phyloP scores from a whole-genome alignment of 257 asterid species.

The Capsicum chinense region DNA sequence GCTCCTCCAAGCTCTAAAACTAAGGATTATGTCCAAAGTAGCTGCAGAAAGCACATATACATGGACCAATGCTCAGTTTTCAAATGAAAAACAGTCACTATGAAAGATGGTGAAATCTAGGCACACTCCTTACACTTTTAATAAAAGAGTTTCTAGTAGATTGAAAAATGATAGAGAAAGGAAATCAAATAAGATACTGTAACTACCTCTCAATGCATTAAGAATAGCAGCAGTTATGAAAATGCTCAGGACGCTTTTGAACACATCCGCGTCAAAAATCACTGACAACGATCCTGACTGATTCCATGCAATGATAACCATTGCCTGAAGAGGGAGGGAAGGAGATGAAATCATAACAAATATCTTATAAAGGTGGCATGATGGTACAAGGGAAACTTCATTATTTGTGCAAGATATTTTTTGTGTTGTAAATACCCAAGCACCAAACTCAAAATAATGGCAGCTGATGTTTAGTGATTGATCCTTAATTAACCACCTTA shows the following conservation, averaged over 20 bases:
- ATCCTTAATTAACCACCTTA: neutral
- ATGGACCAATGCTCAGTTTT: conserved; percentile 16
- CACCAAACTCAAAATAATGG: conserved; percentile 18
- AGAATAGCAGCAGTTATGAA: conserved; percentile 91
- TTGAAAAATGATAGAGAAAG: conserved; percentile 23
- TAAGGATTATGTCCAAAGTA: conserved; percentile 77
- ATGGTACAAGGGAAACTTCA: conserved; percentile 18
- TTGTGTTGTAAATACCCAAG: neutral
- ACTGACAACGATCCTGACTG: conserved; percentile 60
- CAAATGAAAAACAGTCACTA: conserved; percentile 1
- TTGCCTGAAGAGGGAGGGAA: conserved; percentile 60
- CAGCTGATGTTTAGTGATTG: neutral
- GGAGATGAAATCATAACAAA: conserved; percentile 14
- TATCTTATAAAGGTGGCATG: conserved; percentile 21
- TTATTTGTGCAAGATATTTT: conserved; percentile 18
- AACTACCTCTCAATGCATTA: conserved; percentile 81
- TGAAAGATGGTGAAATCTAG: conserved; percentile 1
- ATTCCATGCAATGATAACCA: conserved; percentile 95
- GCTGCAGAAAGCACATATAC: conserved; percentile 61
- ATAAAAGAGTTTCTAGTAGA: neutral
- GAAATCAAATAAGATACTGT: neutral
- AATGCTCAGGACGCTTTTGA: conserved; percentile 82
- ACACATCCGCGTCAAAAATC: conserved; percentile 65
- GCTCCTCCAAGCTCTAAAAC: conserved; percentile 88
- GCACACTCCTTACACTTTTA: conserved; percentile 1